Base-by-base conservation (phyloP, 768 basidiomycete species). In the Cystobasidium onofrii region DNA sequence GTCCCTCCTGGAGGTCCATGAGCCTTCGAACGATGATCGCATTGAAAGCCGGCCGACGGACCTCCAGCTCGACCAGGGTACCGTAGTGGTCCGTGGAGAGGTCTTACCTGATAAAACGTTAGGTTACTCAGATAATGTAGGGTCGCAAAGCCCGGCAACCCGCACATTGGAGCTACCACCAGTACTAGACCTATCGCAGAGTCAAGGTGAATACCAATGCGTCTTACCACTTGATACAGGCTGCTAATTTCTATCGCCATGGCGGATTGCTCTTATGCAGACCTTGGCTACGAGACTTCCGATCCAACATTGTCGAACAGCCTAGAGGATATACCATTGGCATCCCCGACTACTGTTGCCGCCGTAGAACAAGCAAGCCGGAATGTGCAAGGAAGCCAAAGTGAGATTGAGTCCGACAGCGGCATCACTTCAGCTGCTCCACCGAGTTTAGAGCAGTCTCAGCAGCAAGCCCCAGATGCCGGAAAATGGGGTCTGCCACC, bases 341-440 rank as follows among this genome's bases (percentile, higher is more conserved):
- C 65, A 52, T 67, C 65, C 1, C 65, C 65, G 3, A 67, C 65
- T 7, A 67, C 65, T 18, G 65, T 55, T 4, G 65, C 65, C 3
- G 65, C 46, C 3, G 31, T 67, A 7, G 31, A 46, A 6, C 65
- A 46, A n/a, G 65, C 65, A 12, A 50, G 27, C 34, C 50, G 31
- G 27, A 36, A 54, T 20, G 25, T 23, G 13, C 23, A 60, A 60
- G 33, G 33, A 6, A 23, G 9, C 9, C 10, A 12, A 4, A 34
- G 33, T 29, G 7, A 54, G n/a, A 6, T 10, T 34, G 20, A 63
- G 20, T 9, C n/a, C 9, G 61, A 27, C 10, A 23, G n/a, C 33
- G 61, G 27, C 9, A 63, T 36, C 61, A 18, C 54, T 29, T n/a
- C n/a, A n/a, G 62, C 33, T 39, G 6, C 27, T 65, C 13, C 64